Evolutionary conservation across 805 yeast species (phyloP).

Genomic region (Peterozyma toletana): DNA sequence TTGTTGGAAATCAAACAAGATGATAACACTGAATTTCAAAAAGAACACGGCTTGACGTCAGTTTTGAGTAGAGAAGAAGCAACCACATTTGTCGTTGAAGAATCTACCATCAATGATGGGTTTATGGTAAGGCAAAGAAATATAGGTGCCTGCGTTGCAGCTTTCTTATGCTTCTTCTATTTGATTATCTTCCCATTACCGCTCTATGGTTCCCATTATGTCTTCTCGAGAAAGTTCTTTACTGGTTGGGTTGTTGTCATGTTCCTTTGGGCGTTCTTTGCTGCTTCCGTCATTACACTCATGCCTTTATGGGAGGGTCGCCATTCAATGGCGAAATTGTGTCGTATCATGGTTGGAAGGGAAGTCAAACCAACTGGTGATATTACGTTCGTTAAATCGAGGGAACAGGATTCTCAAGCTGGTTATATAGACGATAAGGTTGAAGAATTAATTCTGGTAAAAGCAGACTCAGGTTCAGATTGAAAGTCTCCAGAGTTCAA

Average conservation of each 20-base stretch:
- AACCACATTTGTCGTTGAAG: constrained; percentile 18
- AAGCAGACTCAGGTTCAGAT: too few species aligned
- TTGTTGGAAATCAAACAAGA: constrained; percentile 36
- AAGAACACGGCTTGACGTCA: constrained; percentile 20
- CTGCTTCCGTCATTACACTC: constrained; percentile 30
- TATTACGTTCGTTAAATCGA: constrained; percentile 7
- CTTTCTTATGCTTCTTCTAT: constrained; percentile 21
- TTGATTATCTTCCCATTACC: constrained; percentile 29
- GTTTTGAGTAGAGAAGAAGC: constrained; percentile 21
- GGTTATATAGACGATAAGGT: too few species aligned
- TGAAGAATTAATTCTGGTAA: too few species aligned
- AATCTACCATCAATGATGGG: constrained; percentile 15
- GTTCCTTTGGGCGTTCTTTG: constrained; percentile 30
- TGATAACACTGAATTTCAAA: constrained; percentile 28
- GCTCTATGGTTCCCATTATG: constrained; percentile 29
- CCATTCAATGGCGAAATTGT: constrained; percentile 14
- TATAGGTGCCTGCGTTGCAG: constrained; percentile 17
- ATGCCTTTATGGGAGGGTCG: constrained; percentile 44
- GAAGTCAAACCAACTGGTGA: constrained; percentile 2
- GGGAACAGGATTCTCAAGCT: constrained; percentile 2
- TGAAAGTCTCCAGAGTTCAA: too few species aligned
- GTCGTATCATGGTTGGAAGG: neutral
- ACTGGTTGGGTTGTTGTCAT: constrained; percentile 30
- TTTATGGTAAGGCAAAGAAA: constrained; percentile 19
- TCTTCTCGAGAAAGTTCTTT: constrained; percentile 28